These are phyloP conservation scores for Citrus sp. DNA, from an alignment of 345 rosid species.

Conservation along the genomic window DNA sequence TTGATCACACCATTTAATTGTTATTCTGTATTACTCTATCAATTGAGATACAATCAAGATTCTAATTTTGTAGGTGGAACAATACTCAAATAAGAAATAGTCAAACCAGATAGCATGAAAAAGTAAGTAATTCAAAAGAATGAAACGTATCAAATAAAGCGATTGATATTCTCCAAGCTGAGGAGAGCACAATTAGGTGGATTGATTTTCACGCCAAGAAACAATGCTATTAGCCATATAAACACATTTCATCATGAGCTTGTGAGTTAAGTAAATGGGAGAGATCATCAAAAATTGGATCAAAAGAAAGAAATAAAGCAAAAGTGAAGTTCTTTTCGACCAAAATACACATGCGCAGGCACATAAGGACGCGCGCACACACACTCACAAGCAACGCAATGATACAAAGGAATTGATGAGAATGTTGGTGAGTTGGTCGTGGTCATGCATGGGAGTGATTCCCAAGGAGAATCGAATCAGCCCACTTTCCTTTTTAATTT, in stretches of 20 bases:
- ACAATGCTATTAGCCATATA: neutral
- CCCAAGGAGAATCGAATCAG: slow-evolving; percentile 52
- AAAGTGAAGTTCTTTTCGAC: slow-evolving; percentile 8
- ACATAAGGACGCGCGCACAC: neutral
- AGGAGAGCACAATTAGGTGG: neutral
- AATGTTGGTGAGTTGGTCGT: slow-evolving; percentile 29
- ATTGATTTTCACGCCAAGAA: neutral
- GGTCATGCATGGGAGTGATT: slow-evolving; percentile 51
- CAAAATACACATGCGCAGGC: slow-evolving; percentile 10
- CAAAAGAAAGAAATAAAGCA: slow-evolving; percentile 2
- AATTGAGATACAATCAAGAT: neutral
- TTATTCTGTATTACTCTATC: neutral
- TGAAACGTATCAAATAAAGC: neutral
- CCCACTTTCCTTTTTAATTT: slow-evolving; percentile 22
- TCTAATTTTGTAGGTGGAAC: neutral
- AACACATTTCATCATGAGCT: neutral
- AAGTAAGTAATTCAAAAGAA: neutral
- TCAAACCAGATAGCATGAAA: neutral
- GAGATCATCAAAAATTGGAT: neutral
- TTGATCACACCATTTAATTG: neutral
- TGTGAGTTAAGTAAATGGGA: neutral
- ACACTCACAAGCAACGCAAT: neutral
- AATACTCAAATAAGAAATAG: neutral
- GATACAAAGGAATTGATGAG: neutral
- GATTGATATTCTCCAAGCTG: neutral